Conservation (phyloP, 2,329 filamentous ascomycete genomes). For the Scytalidium sp. region DNA sequence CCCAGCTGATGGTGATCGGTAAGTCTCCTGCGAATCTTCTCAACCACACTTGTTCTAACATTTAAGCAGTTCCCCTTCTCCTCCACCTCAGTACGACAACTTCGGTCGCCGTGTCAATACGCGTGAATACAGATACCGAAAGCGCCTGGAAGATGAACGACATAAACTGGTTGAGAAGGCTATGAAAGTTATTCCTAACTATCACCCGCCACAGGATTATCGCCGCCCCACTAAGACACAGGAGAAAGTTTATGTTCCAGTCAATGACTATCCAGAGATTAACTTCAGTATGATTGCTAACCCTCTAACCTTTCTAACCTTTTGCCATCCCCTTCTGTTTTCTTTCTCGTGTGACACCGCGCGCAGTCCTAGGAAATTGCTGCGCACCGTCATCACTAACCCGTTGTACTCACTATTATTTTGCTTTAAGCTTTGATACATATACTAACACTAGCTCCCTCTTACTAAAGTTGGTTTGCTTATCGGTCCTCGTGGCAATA, state of each 20-base stretch:
- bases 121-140: conserved; percentile 96
- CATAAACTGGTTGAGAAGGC: conserved; percentile 99
- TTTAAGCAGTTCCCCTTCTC: conserved; percentile 80
- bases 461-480: conserved; percentile 96
- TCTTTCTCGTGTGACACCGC: conserved; percentile 35
- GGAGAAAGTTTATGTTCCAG: conserved; percentile 99
- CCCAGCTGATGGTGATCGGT: conserved; percentile 94
- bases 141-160: conserved; percentile 95
- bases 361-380: conserved; percentile 26
- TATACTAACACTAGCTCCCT: conserved; percentile 88
- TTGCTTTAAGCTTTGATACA: conserved; percentile 33
- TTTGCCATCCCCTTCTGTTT: conserved; percentile 39
- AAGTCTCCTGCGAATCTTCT: conserved; percentile 33
- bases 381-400: conserved; percentile 32
- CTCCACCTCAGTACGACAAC: conserved; percentile 97
- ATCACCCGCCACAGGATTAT: conserved; percentile 97
- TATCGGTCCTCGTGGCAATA: conserved; percentile 99
- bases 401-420: conserved; percentile 28
- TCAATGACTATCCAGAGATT: conserved; percentile 99
- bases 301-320: conserved; percentile 81
- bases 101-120: conserved; percentile 99
- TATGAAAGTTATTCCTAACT: conserved; percentile 99
- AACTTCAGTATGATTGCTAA: conserved; percentile 99
- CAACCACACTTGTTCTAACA: neutral
- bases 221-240: conserved; percentile 99